phyloP scores from a whole-genome alignment of 306 rosid genomes.

The Medicago arabica region DNA sequence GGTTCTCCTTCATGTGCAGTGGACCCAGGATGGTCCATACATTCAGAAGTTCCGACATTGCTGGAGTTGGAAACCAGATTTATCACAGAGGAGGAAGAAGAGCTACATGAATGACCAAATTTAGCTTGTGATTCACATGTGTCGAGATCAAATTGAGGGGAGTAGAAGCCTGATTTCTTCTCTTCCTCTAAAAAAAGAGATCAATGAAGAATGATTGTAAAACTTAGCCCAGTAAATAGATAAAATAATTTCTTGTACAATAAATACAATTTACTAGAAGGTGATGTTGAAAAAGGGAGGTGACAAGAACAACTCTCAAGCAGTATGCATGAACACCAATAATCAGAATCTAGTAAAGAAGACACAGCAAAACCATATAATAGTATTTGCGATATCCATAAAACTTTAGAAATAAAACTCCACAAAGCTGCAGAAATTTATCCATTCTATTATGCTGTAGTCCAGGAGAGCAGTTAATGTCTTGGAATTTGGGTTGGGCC shows the following conservation, averaged over 20 bases:
- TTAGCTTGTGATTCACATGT: slow-evolving; percentile 53
- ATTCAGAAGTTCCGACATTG: slow-evolving; percentile 40
- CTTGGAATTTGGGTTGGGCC: too few species aligned
- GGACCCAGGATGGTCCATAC: slow-evolving; percentile 34
- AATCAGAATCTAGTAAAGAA: slow-evolving; percentile 2
- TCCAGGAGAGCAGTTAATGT: not conserved
- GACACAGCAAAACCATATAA: not conserved
- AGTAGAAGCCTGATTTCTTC: slow-evolving; percentile 45
- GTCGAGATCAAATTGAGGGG: slow-evolving; percentile 70
- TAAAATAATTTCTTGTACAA: slow-evolving; percentile 19
- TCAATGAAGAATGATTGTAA: slow-evolving; percentile 24
- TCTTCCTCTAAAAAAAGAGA: slow-evolving; percentile 69
- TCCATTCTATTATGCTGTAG: slow-evolving; percentile 21
- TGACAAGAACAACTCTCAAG: not conserved
- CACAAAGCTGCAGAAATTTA: slow-evolving; percentile 16
- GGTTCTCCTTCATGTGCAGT: slow-evolving; percentile 32
- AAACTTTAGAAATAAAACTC: not conserved
- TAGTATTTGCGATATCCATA: not conserved
- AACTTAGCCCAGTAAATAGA: slow-evolving; percentile 22
- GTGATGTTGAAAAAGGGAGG: not conserved
- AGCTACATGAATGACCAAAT: slow-evolving; percentile 41
- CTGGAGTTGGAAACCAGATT: slow-evolving; percentile 30
- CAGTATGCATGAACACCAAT: slow-evolving; percentile 3
- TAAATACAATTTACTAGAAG: slow-evolving; percentile 25
- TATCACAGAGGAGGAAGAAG: slow-evolving; percentile 40